These are phyloP conservation scores for Barnettozyma botsteinii DNA, from an alignment of 805 yeast species.

Conservation along the genomic window DNA sequence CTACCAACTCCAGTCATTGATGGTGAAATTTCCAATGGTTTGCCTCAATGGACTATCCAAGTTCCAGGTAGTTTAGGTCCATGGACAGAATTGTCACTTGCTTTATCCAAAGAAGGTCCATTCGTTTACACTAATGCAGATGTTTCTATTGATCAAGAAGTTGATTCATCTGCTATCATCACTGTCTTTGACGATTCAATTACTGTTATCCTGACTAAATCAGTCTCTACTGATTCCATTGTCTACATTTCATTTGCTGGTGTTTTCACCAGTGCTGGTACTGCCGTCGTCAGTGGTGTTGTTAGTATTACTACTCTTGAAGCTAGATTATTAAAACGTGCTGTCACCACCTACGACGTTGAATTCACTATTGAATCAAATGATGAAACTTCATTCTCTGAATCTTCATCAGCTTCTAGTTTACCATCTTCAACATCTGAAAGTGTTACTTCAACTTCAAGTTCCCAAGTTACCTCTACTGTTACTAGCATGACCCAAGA, in stretches of 20 bases:
- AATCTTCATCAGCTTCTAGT: background rate
- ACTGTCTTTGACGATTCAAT: background rate
- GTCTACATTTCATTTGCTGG: background rate
- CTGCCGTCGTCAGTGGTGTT: background rate
- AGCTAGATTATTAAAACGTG: background rate
- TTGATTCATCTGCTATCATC: background rate
- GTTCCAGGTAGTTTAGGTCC: slow-evolving; percentile 5
- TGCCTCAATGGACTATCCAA: slow-evolving; percentile 1
- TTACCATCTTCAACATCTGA: too few relatives aligned
- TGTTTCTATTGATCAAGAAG: slow-evolving; percentile 9
- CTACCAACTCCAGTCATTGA: background rate
- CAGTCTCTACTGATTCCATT: slow-evolving; percentile 15
- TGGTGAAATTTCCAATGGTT: background rate
- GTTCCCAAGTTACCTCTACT: background rate
- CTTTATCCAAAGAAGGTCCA: slow-evolving; percentile 1
- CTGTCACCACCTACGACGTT: background rate
- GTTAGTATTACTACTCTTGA: background rate
- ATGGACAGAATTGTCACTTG: slow-evolving; percentile 1
- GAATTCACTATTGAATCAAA: background rate
- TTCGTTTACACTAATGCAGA: slow-evolving; percentile 3
- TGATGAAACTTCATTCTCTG: slow-evolving; percentile 1
- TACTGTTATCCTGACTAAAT: background rate
- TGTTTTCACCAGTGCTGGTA: slow-evolving; percentile 1
- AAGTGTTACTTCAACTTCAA: background rate
- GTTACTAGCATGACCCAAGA: too few relatives aligned